phyloP scores from a whole-genome alignment of 331 rosid species.

The Spiraea crenata region DNA sequence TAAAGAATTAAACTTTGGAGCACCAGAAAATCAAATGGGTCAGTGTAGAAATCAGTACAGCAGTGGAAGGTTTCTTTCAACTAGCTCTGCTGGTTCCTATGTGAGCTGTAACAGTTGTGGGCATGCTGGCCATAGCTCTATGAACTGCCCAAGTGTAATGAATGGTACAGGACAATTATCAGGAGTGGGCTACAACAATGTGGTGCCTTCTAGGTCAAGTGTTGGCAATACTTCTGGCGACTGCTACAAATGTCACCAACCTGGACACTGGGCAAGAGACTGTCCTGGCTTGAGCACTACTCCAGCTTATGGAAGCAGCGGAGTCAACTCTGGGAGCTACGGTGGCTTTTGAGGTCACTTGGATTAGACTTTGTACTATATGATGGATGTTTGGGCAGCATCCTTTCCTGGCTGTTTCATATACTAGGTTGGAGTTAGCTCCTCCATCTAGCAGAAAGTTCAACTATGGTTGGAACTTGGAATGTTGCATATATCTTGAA shows the following conservation, averaged over 20 bases:
- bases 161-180: conserved; percentile 36
- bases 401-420: background rate
- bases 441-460: background rate
- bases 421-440: background rate
- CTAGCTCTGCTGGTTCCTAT: conserved; percentile 32
- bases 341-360: conserved; percentile 46
- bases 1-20: conserved; percentile 42
- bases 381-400: background rate
- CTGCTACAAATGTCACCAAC: conserved; percentile 78
- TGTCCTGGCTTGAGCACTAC: conserved; percentile 57
- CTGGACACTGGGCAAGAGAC: conserved; percentile 84
- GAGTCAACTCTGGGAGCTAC: conserved; percentile 45
- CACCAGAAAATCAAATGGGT: conserved; percentile 45
- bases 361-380: conserved; percentile 10
- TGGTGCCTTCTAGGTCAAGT: conserved; percentile 41
- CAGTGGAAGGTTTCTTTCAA: conserved; percentile 33
- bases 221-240: conserved; percentile 43
- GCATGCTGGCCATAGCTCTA: conserved; percentile 64
- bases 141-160: conserved; percentile 53
- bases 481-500: background rate
- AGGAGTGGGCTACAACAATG: conserved; percentile 46
- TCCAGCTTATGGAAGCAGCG: conserved; percentile 53
- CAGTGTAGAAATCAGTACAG: conserved; percentile 52
- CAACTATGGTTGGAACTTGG: background rate
- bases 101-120: conserved; percentile 67